Evolutionary conservation across 768 basidiomycete species (phyloP).

Genomic region (Tubosaeta sp.): DNA sequence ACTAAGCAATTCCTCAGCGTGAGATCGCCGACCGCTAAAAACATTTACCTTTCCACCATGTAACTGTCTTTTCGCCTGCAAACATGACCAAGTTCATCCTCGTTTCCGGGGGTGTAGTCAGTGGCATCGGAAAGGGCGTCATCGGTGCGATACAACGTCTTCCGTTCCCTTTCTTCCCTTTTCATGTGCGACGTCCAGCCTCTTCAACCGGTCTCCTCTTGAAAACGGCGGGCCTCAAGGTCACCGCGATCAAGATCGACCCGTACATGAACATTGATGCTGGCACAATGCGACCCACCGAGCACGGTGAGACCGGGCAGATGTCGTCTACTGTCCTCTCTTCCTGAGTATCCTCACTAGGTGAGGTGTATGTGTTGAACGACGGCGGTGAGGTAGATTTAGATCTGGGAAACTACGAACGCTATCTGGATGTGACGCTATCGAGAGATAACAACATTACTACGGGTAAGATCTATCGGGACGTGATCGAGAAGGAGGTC

Average conservation of each 20-base stretch:
- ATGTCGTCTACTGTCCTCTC: neutral
- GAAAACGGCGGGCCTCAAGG: slow-evolving; percentile 93
- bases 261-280: slow-evolving; percentile 99
- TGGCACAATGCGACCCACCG: slow-evolving; percentile 97
- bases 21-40: neutral
- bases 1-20: neutral
- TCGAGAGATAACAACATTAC: slow-evolving; percentile 97
- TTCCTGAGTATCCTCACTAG: slow-evolving; percentile 38
- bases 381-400: slow-evolving; percentile 98
- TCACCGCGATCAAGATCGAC: slow-evolving; percentile 99
- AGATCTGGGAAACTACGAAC: slow-evolving; percentile 97
- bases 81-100: slow-evolving; percentile 93
- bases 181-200: slow-evolving; percentile 48
- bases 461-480: slow-evolving; percentile 94
- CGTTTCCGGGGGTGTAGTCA: slow-evolving; percentile 95
- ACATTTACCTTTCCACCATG: neutral
- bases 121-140: slow-evolving; percentile 98
- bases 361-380: slow-evolving; percentile 97
- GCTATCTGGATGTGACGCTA: slow-evolving; percentile 92
- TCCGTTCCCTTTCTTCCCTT: slow-evolving; percentile 10
- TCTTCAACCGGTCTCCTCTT: slow-evolving; percentile 94
- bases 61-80: slow-evolving; percentile 5
- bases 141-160: slow-evolving; percentile 64
- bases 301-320: slow-evolving; percentile 70
- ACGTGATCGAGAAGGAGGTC: slow-evolving; percentile 97